These are phyloP conservation scores for Furcasterigmium sp. DNA, from an alignment of 2,329 filamentous ascomycete genomes.

Conservation along the genomic window DNA sequence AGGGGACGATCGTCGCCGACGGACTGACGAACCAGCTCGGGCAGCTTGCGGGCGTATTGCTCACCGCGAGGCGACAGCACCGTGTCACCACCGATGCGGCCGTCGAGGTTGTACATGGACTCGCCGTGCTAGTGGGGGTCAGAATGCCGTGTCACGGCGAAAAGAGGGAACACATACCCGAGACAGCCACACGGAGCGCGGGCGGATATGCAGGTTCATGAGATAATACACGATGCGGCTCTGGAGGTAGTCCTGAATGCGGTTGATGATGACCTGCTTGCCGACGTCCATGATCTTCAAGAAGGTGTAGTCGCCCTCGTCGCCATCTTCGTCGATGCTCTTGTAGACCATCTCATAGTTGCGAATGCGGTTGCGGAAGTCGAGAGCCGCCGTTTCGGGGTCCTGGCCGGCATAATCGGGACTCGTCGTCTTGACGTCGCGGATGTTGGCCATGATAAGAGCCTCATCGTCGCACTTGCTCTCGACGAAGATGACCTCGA, in stretches of 20 bases:
- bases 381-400: slow-evolving; percentile 81
- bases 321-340: slow-evolving; percentile 74
- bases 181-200: slow-evolving; percentile 93
- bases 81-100: slow-evolving; percentile 90
- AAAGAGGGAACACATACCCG: slow-evolving; percentile 53
- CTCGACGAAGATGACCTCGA: slow-evolving; percentile 94
- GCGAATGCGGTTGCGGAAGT: slow-evolving; percentile 90
- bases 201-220: slow-evolving; percentile 97
- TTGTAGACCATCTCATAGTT: slow-evolving; percentile 98
- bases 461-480: slow-evolving; percentile 95
- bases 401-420: slow-evolving; percentile 94
- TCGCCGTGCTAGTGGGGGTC: slow-evolving; percentile 69
- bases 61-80: slow-evolving; percentile 81
- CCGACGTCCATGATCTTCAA: slow-evolving; percentile 97
- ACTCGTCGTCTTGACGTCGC: slow-evolving; percentile 93
- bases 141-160: neutral
- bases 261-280: slow-evolving; percentile 95
- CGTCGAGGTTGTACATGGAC: slow-evolving; percentile 84
- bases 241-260: slow-evolving; percentile 93
- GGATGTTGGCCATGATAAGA: slow-evolving; percentile 96
- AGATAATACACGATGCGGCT: slow-evolving; percentile 96
- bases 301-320: slow-evolving; percentile 85
- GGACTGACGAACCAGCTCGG: slow-evolving; percentile 77
- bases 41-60: slow-evolving; percentile 79
- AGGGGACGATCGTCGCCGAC: slow-evolving; percentile 64